Percentiles rank a stretch among this genome's conserved stretches.
Conservation (phyloP, 108 stramenopile genomes). For the Nitzschia sp. region DNA sequence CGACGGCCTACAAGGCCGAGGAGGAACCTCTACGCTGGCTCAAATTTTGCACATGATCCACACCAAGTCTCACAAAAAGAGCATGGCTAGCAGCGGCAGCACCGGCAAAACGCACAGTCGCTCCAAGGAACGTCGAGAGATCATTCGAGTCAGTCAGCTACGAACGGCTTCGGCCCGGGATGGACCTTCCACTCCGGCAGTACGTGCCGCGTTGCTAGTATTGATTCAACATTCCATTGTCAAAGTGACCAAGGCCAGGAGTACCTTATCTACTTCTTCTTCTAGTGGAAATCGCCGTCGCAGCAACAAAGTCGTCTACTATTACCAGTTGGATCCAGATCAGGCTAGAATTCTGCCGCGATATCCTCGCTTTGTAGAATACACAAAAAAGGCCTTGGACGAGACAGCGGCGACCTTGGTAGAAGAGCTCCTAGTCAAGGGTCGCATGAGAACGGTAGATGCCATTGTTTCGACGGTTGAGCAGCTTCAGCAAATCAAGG, state of each 20-base stretch:
- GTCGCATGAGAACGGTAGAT: slow-evolving; percentile 68
- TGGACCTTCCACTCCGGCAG: slow-evolving; percentile 33
- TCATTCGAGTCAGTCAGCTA: slow-evolving; percentile 22
- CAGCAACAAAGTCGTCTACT: slow-evolving; percentile 26
- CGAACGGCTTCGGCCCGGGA: slow-evolving; percentile 14
- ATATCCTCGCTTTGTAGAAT: slow-evolving; percentile 71
- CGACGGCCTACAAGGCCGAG: slow-evolving; percentile 62
- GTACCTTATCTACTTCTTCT: neutral
- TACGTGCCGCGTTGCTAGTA: slow-evolving; percentile 72
- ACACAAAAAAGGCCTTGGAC: slow-evolving; percentile 48
- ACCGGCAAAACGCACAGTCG: neutral
- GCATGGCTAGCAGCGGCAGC: neutral
- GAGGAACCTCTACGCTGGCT: slow-evolving; percentile 48
- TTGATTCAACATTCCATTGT: slow-evolving; percentile 78
- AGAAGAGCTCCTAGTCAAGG: slow-evolving; percentile 60
- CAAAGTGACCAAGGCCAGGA: slow-evolving; percentile 33
- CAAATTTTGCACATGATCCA: slow-evolving; percentile 49
- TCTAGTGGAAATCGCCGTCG: neutral
- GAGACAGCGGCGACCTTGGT: slow-evolving; percentile 62
- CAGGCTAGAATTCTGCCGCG: slow-evolving; percentile 58
- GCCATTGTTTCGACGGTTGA: slow-evolving; percentile 54
- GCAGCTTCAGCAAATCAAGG: slow-evolving; percentile 25
- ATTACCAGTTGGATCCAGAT: slow-evolving; percentile 56
- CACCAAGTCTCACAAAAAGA: slow-evolving; percentile 37
- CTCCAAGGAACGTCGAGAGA: slow-evolving; percentile 34